Evolutionary conservation across 805 yeast species (phyloP), one percentile per base, ranked within the genome.

Genomic region (Candida vaughaniae): DNA sequence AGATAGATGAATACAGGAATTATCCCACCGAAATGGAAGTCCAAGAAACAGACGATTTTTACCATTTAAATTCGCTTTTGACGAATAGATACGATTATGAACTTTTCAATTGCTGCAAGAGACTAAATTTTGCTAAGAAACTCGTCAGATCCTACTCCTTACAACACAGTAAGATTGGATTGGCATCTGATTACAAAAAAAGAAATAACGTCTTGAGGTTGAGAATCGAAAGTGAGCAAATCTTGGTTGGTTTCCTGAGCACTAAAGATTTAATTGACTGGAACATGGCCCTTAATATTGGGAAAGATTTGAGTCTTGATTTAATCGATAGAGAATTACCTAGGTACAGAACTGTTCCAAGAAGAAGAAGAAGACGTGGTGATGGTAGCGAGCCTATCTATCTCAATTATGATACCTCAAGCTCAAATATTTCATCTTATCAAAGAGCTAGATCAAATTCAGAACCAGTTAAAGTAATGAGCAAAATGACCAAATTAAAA

Each of bases 121-220:
- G 53, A 9, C 44, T 59, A 22, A 52, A 52, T 9, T 29, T 54
- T n/a, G 25, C 52, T 9, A 52, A 42, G 29, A 70, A 58, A 33
- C 55, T 84, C 20, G 48, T 74, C n/a, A 71, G 81, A 45, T 76
- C 88, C 0, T 90, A 78, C 58, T 80, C 96, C 2, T 68, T 91
- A 25, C 98, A 93, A 59, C 81, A 82, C 60, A 90, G 93, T 9
- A 80, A 73, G 49, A 62, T 86, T 30, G 99, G 99, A 0, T 65
- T 88, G 10, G 96, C 98, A 0, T 69, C 78, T 2, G 99, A 91
- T 60, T 88, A 88, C 59, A 75, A 73, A 39, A 87, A 88, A 56
- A 75, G 74, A 45, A 70, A 76, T 12, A 75, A 79, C 52, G 86
- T 82, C 4, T 58, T 89, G 26, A 65, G 99, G 33, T 48, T 91